Evolutionary conservation across 441 rosid genomes (phyloP).

Genomic region (Croton laevigatus): DNA sequence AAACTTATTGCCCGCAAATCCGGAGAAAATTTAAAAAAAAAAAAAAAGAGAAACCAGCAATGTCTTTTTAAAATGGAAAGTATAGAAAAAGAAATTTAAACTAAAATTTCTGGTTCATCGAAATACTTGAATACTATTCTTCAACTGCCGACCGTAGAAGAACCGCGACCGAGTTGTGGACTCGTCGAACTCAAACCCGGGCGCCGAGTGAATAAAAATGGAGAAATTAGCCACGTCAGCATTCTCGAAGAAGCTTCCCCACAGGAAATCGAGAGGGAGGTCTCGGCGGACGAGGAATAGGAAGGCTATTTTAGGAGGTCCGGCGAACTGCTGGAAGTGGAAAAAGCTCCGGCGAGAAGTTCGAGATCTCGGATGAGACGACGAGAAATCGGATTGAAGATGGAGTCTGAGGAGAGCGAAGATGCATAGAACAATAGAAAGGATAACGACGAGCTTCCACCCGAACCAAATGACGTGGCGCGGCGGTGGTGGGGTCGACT

Average conservation of each 20-base stretch:
- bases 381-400: not conserved
- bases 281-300: slow-evolving; percentile 62
- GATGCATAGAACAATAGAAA: slow-evolving; percentile 51
- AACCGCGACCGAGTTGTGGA: slow-evolving; percentile 63
- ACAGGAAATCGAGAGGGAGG: slow-evolving; percentile 90
- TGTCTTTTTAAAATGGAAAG: not conserved
- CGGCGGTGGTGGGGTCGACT: slow-evolving; percentile 20
- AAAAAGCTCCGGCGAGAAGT: slow-evolving; percentile 10
- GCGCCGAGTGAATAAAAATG: slow-evolving; percentile 68
- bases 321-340: slow-evolving; percentile 24
- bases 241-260: slow-evolving; percentile 78
- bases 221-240: slow-evolving; percentile 67
- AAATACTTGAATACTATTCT: slow-evolving; percentile 58
- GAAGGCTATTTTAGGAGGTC: slow-evolving; percentile 77
- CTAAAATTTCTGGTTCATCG: not conserved
- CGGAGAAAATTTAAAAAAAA: not conserved
- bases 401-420: slow-evolving; percentile 45
- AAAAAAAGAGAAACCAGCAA: too few species aligned
- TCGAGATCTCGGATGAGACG: slow-evolving; percentile 35
- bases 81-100: not conserved
- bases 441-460: slow-evolving; percentile 58
- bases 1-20: not conserved
- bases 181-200: slow-evolving; percentile 73
- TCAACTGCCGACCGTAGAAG: slow-evolving; percentile 70
- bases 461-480: slow-evolving; percentile 49